These are phyloP conservation scores for Furcasterigmium furcatum DNA, from an alignment of 2,329 filamentous ascomycete species.

Conservation along the genomic window DNA sequence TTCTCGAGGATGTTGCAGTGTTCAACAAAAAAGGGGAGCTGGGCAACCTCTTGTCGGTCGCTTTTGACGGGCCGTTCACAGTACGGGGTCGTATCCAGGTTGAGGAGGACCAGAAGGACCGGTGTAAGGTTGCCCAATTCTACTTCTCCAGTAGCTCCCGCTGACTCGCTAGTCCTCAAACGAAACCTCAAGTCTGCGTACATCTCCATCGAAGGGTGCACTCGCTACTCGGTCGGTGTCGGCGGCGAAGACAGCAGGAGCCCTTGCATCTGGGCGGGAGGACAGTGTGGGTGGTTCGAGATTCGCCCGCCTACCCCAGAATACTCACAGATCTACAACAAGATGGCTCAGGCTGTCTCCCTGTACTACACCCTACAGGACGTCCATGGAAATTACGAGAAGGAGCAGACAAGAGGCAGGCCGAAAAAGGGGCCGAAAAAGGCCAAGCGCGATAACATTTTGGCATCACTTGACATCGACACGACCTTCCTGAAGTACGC, in stretches of 20 bases:
- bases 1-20: constrained; percentile 48
- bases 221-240: constrained; percentile 45
- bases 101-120: constrained; percentile 38
- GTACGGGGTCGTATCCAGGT: constrained; percentile 45
- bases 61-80: constrained; percentile 56
- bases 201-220: constrained; percentile 52
- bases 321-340: constrained; percentile 54
- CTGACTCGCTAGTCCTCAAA: constrained; percentile 25
- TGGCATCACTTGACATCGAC: constrained; percentile 8
- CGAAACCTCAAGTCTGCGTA: constrained; percentile 25
- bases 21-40: constrained; percentile 48
- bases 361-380: constrained; percentile 62
- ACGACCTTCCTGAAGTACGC: constrained; percentile 41
- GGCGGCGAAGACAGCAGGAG: constrained; percentile 45
- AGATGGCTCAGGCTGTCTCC: constrained; percentile 60
- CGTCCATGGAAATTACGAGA: constrained; percentile 40
- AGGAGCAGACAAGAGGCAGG: constrained; percentile 23
- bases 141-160: background rate
- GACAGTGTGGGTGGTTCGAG: constrained; percentile 65
- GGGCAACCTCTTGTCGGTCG: constrained; percentile 59
- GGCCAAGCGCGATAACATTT: constrained; percentile 16
- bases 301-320: constrained; percentile 50
- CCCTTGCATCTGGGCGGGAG: constrained; percentile 63
- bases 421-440: constrained; percentile 26
- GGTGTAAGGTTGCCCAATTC: constrained; percentile 27